Conservation (phyloP, 2,329 filamentous ascomycete genomes). For the Alternaria novae-zelandiae region DNA sequence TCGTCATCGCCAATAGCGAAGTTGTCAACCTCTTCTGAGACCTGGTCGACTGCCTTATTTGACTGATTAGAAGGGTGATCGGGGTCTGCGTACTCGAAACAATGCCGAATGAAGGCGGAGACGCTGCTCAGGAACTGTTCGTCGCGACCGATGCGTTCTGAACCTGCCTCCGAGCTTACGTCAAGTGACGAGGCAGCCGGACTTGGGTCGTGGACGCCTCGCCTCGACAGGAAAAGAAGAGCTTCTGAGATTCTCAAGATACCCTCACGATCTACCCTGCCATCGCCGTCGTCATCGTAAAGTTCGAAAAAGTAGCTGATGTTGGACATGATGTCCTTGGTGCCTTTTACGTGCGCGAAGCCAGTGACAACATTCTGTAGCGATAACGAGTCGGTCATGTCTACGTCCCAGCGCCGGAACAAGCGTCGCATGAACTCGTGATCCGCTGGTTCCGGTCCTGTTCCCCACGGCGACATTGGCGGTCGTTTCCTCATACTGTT, state of each 20-base stretch:
- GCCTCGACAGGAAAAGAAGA: conserved; percentile 86
- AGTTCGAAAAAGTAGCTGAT: conserved; percentile 98
- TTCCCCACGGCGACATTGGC: conserved; percentile 63
- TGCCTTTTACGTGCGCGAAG: conserved; percentile 88
- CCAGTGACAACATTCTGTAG: conserved; percentile 92
- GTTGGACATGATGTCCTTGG: conserved; percentile 94
- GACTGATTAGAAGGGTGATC: conserved; percentile 70
- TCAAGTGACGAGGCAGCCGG: conserved; percentile 67
- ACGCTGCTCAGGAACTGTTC: conserved; percentile 92
- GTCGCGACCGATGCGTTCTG: conserved; percentile 66
- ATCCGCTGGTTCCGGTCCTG: conserved; percentile 76
- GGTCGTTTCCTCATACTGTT: conserved; percentile 49
- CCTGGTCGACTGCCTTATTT: conserved; percentile 37
- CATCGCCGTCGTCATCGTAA: conserved; percentile 91
- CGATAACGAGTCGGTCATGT: conserved; percentile 76
- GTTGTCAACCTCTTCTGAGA: conserved; percentile 54
- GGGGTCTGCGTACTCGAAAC: conserved; percentile 97
- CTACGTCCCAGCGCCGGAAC: conserved; percentile 86
- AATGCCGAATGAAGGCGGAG: conserved; percentile 92
- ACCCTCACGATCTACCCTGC: conserved; percentile 91
- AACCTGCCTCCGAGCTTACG: conserved; percentile 49
- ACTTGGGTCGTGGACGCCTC: conserved; percentile 80
- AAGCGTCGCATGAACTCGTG: conserved; percentile 93
- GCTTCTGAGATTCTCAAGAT: conserved; percentile 95
- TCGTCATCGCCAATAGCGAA: conserved; percentile 78